These are phyloP conservation scores for Amphirosellinia nigrospora DNA, from an alignment of 495 filamentous ascomycete genomes.

Conservation along the genomic window DNA sequence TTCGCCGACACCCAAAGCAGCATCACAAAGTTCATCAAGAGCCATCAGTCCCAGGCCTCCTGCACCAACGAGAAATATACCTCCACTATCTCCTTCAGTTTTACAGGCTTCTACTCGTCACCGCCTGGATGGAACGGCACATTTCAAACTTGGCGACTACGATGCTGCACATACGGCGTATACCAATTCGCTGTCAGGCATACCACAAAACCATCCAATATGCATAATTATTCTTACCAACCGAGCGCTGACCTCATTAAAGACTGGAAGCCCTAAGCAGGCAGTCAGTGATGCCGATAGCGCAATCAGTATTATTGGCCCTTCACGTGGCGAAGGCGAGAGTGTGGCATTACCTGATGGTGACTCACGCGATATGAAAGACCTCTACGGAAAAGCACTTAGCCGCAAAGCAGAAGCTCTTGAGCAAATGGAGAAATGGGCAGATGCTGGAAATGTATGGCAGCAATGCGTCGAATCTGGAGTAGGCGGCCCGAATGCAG, in stretches of 20 bases:
- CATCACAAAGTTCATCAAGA: constrained; percentile 24
- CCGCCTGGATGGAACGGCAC: constrained; percentile 77
- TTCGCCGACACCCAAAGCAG: constrained; percentile 15
- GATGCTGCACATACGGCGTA: constrained; percentile 83
- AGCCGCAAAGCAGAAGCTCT: constrained; percentile 94
- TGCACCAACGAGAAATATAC: constrained; percentile 57
- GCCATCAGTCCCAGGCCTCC: constrained; percentile 39
- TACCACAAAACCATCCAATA: constrained; percentile 84
- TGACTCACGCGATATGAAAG: constrained; percentile 83
- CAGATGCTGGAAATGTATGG: constrained; percentile 81
- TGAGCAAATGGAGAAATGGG: constrained; percentile 94
- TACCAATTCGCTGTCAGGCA: constrained; percentile 70
- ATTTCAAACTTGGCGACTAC: constrained; percentile 95
- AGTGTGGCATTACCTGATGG: constrained; percentile 65
- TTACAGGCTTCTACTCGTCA: constrained; percentile 75
- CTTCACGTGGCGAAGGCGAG: constrained; percentile 77
- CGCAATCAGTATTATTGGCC: constrained; percentile 80
- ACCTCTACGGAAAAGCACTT: constrained; percentile 89
- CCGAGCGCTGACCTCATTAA: constrained; percentile 85
- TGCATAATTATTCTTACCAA: constrained; percentile 88
- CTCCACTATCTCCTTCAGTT: constrained; percentile 67
- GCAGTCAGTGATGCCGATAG: constrained; percentile 83
- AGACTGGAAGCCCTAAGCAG: constrained; percentile 86
- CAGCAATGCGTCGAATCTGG: constrained; percentile 80
- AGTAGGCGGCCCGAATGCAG: constrained; percentile 79